Conservation (phyloP, 768 basidiomycete genomes). For the Porphyrellus cyaneotinctus region DNA sequence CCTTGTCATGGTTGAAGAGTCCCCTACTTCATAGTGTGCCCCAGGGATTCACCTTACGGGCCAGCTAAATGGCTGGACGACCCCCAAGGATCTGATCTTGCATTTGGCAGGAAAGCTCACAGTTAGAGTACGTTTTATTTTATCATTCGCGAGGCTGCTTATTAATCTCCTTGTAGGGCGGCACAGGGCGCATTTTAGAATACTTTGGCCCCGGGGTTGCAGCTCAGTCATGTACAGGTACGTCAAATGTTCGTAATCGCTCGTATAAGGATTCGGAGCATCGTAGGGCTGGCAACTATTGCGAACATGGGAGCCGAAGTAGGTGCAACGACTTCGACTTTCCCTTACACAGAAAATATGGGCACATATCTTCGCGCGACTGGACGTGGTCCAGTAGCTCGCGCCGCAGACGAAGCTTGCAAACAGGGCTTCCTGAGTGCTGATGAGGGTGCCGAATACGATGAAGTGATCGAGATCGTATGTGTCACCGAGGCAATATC, state of each 20-base stretch:
- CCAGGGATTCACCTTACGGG: conserved; percentile 87
- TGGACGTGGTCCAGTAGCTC: conserved; percentile 79
- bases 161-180: conserved; percentile 54
- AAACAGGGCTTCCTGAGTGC: conserved; percentile 71
- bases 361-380: conserved; percentile 86
- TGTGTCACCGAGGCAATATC: conserved; percentile 23
- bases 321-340: conserved; percentile 98
- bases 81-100: conserved; percentile 94
- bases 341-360: conserved; percentile 94
- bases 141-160: not conserved
- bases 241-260: conserved; percentile 2
- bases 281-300: conserved; percentile 81
- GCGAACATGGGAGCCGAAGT: conserved; percentile 99
- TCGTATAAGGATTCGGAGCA: not conserved
- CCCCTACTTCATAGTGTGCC: not conserved
- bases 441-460: conserved; percentile 88
- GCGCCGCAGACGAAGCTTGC: conserved; percentile 82
- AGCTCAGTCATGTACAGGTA: conserved; percentile 89
- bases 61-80: conserved; percentile 84
- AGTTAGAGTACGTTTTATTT: conserved; percentile 61
- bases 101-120: conserved; percentile 92
- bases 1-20: not conserved
- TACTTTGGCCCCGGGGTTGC: conserved; percentile 94
- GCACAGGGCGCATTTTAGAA: conserved; percentile 93
- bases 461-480: conserved; percentile 92